Conservation (phyloP, 352 stramenopile genomes). For the Stramenopiles sp. region DNA sequence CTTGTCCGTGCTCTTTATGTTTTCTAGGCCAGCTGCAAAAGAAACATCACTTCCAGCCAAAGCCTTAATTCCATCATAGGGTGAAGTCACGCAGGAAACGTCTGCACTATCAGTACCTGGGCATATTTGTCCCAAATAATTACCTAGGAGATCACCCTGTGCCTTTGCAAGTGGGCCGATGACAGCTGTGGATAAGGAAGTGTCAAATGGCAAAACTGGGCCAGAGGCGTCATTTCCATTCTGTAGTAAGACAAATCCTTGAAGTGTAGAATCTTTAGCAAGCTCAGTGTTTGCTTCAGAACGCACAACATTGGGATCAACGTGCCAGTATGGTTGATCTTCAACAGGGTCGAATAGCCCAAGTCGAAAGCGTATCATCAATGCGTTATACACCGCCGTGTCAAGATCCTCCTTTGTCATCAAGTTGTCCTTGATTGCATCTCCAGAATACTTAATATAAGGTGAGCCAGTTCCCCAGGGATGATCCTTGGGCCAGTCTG, state of each 20-base stretch:
- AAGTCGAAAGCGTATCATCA: conserved; percentile 54
- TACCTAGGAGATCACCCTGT: conserved; percentile 38
- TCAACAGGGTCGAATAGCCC: conserved; percentile 66
- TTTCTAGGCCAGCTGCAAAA: background rate
- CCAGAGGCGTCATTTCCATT: conserved; percentile 50
- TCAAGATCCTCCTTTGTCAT: background rate
- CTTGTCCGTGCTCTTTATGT: background rate
- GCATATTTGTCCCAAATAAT: conserved; percentile 51
- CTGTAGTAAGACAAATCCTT: conserved; percentile 74
- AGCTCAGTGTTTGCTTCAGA: conserved; percentile 37
- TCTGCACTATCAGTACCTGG: background rate
- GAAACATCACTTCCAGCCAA: background rate
- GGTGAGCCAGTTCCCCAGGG: too few species aligned
- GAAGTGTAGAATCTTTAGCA: conserved; percentile 45
- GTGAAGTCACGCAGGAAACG: background rate
- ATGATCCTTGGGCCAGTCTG: too few species aligned
- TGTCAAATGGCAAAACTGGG: background rate
- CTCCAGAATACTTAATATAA: background rate
- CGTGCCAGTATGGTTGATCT: conserved; percentile 41
- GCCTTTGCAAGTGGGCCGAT: conserved; percentile 51
- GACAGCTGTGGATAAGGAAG: conserved; percentile 33
- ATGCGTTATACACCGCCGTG: background rate
- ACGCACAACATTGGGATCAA: conserved; percentile 43
- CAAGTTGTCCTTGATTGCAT: background rate
- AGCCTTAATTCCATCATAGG: background rate